Evolutionary conservation across 768 basidiomycete genomes (phyloP).

Genomic region (Boletus eberwhitei): DNA sequence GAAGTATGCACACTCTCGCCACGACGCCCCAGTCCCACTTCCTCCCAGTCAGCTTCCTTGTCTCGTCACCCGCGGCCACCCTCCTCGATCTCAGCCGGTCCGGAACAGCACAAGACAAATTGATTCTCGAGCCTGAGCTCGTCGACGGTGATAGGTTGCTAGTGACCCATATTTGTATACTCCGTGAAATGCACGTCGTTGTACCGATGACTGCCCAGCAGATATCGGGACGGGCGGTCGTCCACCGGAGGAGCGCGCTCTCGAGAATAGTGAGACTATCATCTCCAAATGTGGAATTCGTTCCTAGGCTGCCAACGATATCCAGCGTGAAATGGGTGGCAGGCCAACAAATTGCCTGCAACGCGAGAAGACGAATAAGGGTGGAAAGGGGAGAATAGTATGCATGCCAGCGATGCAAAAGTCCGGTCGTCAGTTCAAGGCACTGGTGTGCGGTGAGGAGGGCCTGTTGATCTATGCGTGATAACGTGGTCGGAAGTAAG

Average conservation of each 20-base stretch:
- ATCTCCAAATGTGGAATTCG: conserved; percentile 7
- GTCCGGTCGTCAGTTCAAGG: conserved; percentile 80
- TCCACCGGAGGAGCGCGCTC: conserved; percentile 32
- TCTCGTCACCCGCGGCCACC: conserved; percentile 13
- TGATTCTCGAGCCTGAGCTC: conserved; percentile 3
- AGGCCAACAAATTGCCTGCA: conserved; percentile 97
- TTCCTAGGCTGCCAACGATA: conserved; percentile 50
- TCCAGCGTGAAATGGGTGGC: conserved; percentile 83
- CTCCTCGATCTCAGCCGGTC: conserved; percentile 25
- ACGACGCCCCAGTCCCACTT: conserved; percentile 84
- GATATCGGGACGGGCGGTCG: conserved; percentile 68
- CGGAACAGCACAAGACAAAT: conserved; percentile 2
- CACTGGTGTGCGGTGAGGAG: conserved; percentile 88
- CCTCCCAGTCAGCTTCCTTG: conserved; percentile 42
- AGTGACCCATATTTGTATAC: conserved; percentile 94
- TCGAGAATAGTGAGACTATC: conserved; percentile 21
- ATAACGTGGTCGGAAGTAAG: neutral
- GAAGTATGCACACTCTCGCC: conserved; percentile 63
- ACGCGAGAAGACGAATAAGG: conserved; percentile 84
- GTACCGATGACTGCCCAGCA: conserved; percentile 91
- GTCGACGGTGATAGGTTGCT: conserved; percentile 60
- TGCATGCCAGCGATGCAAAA: conserved; percentile 83
- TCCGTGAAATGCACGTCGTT: conserved; percentile 78
- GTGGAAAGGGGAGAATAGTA: conserved; percentile 89
- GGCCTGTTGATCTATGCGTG: conserved; percentile 44